These are phyloP conservation scores for Albatrellus sp. DNA, from an alignment of 1,284 basidiomycete species.

Conservation along the genomic window DNA sequence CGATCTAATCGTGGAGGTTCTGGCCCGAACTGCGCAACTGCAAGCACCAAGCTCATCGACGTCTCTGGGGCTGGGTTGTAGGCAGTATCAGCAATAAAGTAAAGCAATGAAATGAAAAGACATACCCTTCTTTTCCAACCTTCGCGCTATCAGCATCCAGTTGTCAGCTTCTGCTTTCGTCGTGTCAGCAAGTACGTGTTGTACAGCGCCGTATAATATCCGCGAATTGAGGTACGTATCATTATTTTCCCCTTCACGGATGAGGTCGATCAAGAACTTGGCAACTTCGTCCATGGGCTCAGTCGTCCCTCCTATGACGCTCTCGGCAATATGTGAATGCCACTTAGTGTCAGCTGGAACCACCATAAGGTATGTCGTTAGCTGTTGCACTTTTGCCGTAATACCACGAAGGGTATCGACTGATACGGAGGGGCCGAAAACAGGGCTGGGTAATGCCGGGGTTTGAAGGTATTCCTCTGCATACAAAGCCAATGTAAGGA, in stretches of 20 bases:
- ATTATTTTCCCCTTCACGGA: slow-evolving; percentile 21
- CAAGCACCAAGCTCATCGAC: slow-evolving; percentile 50
- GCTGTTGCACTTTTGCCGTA: slow-evolving; percentile 39
- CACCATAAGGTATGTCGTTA: slow-evolving; percentile 59
- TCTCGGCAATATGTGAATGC: slow-evolving; percentile 30
- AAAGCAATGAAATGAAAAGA: not conserved
- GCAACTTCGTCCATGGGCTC: slow-evolving; percentile 20
- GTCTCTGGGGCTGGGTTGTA: slow-evolving; percentile 47
- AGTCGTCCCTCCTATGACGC: slow-evolving; percentile 7
- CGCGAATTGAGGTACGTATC: slow-evolving; percentile 44
- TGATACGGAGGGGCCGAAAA: slow-evolving; percentile 32
- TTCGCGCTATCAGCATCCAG: slow-evolving; percentile 64
- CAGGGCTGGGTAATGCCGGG: slow-evolving; percentile 31
- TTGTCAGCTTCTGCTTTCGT: slow-evolving; percentile 56
- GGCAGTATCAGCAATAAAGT: not conserved
- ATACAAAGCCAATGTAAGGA: slow-evolving; percentile 45
- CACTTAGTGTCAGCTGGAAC: slow-evolving; percentile 36
- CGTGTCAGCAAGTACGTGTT: slow-evolving; percentile 47
- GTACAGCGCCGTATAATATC: slow-evolving; percentile 47
- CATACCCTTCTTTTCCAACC: slow-evolving; percentile 48
- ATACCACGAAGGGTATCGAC: slow-evolving; percentile 30
- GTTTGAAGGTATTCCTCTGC: slow-evolving; percentile 44
- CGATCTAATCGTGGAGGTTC: slow-evolving; percentile 69
- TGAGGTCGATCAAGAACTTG: slow-evolving; percentile 29
- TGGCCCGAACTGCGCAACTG: slow-evolving; percentile 48